Evolutionary conservation across 176 grass and related monocot species (phyloP).

Genomic region (Oryza nivara): DNA sequence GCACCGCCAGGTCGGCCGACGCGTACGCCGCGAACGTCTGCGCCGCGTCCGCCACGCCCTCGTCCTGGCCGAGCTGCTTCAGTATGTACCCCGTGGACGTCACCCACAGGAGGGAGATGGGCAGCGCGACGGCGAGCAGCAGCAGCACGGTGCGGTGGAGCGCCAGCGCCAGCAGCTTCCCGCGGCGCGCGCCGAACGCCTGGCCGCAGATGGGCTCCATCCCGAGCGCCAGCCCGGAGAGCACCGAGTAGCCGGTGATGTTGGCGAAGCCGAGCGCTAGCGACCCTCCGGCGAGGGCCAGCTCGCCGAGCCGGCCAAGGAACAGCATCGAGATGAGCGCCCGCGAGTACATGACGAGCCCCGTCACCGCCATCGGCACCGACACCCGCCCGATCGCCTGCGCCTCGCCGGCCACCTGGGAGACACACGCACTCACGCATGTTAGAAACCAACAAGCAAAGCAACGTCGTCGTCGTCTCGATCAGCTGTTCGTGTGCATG

Average conservation of each 20-base stretch:
- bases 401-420: conserved; percentile 79
- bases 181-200: conserved; percentile 76
- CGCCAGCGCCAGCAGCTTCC: conserved; percentile 72
- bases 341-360: conserved; percentile 88
- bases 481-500: not conserved
- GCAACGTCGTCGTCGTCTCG: not conserved
- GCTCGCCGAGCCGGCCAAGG: conserved; percentile 75
- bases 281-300: conserved; percentile 84
- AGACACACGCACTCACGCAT: conserved; percentile 15
- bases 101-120: conserved; percentile 71
- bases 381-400: conserved; percentile 77
- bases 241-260: conserved; percentile 95
- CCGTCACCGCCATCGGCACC: conserved; percentile 76
- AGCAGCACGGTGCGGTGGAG: conserved; percentile 86
- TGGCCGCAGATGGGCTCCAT: conserved; percentile 99
- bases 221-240: conserved; percentile 81
- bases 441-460: not conserved
- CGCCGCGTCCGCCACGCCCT: conserved; percentile 58
- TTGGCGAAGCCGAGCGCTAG: conserved; percentile 91
- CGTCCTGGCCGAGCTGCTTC: conserved; percentile 68
- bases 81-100: conserved; percentile 51
- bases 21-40: conserved; percentile 75
- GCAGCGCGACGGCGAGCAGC: conserved; percentile 66
- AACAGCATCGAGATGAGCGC: conserved; percentile 94
- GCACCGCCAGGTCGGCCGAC: conserved; percentile 66